Evolutionary conservation across 306 rosid genomes (phyloP).

Genomic region (Pueraria montana): DNA sequence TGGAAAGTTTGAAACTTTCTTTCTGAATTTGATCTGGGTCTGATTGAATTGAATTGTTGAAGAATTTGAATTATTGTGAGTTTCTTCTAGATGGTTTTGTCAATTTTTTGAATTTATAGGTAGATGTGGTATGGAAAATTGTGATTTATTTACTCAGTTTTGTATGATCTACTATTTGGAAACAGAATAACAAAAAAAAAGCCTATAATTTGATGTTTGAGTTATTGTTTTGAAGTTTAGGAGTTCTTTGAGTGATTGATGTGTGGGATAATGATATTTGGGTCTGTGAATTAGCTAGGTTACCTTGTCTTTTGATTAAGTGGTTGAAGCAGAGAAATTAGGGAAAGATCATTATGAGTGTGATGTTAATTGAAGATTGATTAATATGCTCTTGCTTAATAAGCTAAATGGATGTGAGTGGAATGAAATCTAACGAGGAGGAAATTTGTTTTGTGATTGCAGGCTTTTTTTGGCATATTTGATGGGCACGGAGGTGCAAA

Average conservation of each 20-base stretch:
- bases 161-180: conserved; percentile 11
- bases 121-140: neutral
- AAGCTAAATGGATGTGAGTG: neutral
- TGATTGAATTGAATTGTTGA: neutral
- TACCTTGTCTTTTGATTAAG: neutral
- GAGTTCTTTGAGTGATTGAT: conserved; percentile 4
- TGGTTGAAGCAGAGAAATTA: conserved; percentile 20
- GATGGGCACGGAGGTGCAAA: conserved; percentile 98
- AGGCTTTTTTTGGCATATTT: conserved; percentile 91
- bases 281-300: conserved; percentile 2
- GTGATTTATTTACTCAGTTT: neutral
- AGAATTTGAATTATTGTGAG: neutral
- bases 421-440: conserved; percentile 39
- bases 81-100: conserved; percentile 17
- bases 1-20: conserved; percentile 36
- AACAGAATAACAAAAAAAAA: neutral
- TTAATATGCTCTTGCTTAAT: conserved; percentile 6
- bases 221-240: conserved; percentile 12
- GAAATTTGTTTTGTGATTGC: conserved; percentile 37
- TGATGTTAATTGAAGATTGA: conserved; percentile 21
- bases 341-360: neutral
- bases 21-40: conserved; percentile 35
- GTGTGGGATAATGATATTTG: no score
- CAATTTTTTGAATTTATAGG: neutral
- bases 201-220: neutral